Percentiles rank a stretch among this genome's conserved stretches.
These are phyloP conservation scores for Debaryomycetaceae sp. DNA, from an alignment of 1,139 yeast genomes.

Conservation along the genomic window DNA sequence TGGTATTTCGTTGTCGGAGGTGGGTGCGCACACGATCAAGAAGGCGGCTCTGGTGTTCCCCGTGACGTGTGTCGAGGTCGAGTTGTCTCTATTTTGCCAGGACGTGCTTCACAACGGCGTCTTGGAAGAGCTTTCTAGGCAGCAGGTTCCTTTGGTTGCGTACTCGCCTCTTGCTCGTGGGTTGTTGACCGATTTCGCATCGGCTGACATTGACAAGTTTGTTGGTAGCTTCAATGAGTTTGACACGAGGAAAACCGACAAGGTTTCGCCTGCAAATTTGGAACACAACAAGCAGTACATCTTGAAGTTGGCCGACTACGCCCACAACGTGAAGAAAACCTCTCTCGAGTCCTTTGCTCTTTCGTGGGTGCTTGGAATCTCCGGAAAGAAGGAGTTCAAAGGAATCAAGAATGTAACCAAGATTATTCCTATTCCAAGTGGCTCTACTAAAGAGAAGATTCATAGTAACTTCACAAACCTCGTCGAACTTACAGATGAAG, in stretches of 20 bases:
- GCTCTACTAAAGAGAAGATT: slow-evolving; percentile 56
- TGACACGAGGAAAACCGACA: slow-evolving; percentile 54
- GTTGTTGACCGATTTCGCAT: slow-evolving; percentile 57
- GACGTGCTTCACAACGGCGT: slow-evolving; percentile 62
- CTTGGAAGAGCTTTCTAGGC: slow-evolving; percentile 44
- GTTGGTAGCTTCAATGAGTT: slow-evolving; percentile 43
- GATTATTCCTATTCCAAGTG: slow-evolving; percentile 77
- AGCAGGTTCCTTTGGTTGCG: slow-evolving; percentile 59
- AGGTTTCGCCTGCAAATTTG: slow-evolving; percentile 57
- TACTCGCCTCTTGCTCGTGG: slow-evolving; percentile 88
- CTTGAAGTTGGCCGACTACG: slow-evolving; percentile 42
- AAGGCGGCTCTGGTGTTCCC: slow-evolving; percentile 52
- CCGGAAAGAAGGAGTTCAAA: slow-evolving; percentile 21
- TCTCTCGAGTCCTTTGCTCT: slow-evolving; percentile 68
- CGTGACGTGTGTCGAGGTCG: slow-evolving; percentile 69
- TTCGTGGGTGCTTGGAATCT: slow-evolving; percentile 58
- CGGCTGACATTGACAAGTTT: slow-evolving; percentile 34
- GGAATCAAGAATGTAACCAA: slow-evolving; percentile 46
- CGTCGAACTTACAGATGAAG: slow-evolving; percentile 47
- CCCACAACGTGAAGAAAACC: slow-evolving; percentile 38
- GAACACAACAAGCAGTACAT: slow-evolving; percentile 49
- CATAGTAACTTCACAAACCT: slow-evolving; percentile 50
- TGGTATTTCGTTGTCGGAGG: slow-evolving; percentile 72
- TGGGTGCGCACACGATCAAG: slow-evolving; percentile 53
- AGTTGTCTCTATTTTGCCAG: slow-evolving; percentile 64